A percentile compares a stretch with the other conserved stretches of the same genome.
phyloP scores from a whole-genome alignment of 495 filamentous ascomycete species.

The Opeltia flavorubescens region DNA sequence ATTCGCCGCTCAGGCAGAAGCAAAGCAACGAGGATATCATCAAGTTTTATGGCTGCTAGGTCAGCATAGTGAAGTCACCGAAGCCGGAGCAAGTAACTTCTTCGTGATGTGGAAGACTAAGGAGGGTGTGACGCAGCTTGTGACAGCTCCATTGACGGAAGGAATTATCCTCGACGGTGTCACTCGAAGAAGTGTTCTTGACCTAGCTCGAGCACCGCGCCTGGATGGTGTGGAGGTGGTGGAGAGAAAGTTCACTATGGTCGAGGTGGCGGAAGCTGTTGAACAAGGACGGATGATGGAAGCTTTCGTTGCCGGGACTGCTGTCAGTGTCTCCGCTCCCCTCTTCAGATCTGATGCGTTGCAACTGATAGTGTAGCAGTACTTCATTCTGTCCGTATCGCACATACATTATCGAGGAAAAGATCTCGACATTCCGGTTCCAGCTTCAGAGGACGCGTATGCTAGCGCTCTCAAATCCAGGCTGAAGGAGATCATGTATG shows the following conservation, averaged over 20 bases:
- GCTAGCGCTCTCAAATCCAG: slow-evolving; percentile 59
- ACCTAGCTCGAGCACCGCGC: slow-evolving; percentile 45
- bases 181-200: slow-evolving; percentile 61
- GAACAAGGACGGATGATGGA: slow-evolving; percentile 68
- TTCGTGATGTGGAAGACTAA: slow-evolving; percentile 68
- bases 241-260: slow-evolving; percentile 68
- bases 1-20: slow-evolving; percentile 60
- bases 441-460: slow-evolving; percentile 52
- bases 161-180: slow-evolving; percentile 77
- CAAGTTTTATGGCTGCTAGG: slow-evolving; percentile 92
- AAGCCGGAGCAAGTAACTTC: slow-evolving; percentile 88
- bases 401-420: slow-evolving; percentile 66
- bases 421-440: slow-evolving; percentile 57
- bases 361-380: too few species aligned
- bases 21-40: slow-evolving; percentile 54
- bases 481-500: slow-evolving; percentile 78
- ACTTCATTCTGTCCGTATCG: slow-evolving; percentile 74
- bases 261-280: slow-evolving; percentile 57
- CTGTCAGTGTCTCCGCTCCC: slow-evolving; percentile 51
- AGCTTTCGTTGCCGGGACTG: slow-evolving; percentile 77
- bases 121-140: slow-evolving; percentile 53
- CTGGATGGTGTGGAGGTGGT: slow-evolving; percentile 52
- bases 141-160: slow-evolving; percentile 71
- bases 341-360: too few species aligned
- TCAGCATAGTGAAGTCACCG: slow-evolving; percentile 58